Base-by-base conservation (phyloP, 768 basidiomycete genomes). In the Kwoniella sp. region DNA sequence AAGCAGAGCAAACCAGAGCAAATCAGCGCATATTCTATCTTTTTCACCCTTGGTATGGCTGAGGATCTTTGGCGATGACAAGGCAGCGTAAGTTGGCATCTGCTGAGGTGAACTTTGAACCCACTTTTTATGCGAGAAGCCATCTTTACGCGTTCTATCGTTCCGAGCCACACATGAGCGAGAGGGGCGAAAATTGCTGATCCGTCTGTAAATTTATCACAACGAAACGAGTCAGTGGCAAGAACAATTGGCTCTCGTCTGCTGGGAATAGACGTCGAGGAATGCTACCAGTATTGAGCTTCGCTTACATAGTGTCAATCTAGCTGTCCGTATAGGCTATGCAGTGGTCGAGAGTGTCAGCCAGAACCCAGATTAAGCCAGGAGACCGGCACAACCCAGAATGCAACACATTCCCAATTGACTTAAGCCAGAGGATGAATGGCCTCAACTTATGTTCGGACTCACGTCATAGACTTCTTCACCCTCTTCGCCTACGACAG, bases 141-240 rank as follows among this genome's bases (percentile, higher is more conserved):
- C 9, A 77, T 25, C 11, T 65, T 65, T 23, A 80, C 64, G 25
- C 67, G 53, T 29, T 77, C 73, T 17, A 80, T 58, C 0, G 59
- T 50, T 0, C 58, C 55, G 2, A 79, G 56, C 79, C 79, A 80
- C 25, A 67, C 58, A 67, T 79, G 76, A 4, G 69, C 76, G 15
- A 80, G 64, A 20, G 79, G 79, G 13, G 79, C 77, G 61, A 80
- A 80, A 48, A 80, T 65, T n/a, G 73, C 45, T 4, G 67, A 66
- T n/a, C 74, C 73, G 55, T 76, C 71, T 74, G 37, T 29, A 41
- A 3, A 47, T 7, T 37, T 37, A 37, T 37, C 34, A 37, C 5
- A 13, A 37, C 34, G 7, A 37, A 29, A 20, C 17, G 28, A 22
- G n/a, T n/a, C n/a, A n/a, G n/a, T n/a, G n/a, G n/a, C n/a, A n/a